Base-by-base conservation (phyloP, 148 eudicot genomes). In the Rheum nobile region DNA sequence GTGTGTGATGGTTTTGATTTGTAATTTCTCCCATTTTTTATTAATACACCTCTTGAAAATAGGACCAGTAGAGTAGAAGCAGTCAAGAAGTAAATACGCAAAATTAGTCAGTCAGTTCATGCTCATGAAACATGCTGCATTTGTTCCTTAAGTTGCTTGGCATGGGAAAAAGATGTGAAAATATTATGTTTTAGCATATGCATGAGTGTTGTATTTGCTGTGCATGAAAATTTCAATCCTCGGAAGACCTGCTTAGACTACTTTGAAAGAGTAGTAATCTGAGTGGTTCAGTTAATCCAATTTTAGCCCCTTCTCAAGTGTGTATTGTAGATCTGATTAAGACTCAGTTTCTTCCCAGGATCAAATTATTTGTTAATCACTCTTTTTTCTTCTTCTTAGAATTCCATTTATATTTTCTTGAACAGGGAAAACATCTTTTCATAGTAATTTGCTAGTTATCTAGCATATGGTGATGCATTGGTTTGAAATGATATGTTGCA, bases 221-320 rank as follows among this genome's bases (percentile, higher is more conserved):
- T 44, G 48, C 48, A 44, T 12, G 48, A 44, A 44, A 44, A 12
- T 44, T 48, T 48, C 21, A 44, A 44, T 13, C 2, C 11, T 12
- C 48, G 1, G 16, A 44, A 12, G 11, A 44, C 19, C 17, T 44
- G 6, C 48, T 44, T 44, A 44, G 59, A 5, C 59, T 52, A 52
- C 59, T 52, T 52, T 52, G 59, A 52, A 7, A 52, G 59, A 52
- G 59, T 52, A 52, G 59, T 52, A n/a, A n/a, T n/a, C 59, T 52
- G 26, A 19, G 26, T 22, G 26, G 34, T 28, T 59, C 67, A 26
- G 32, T 26, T 26, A 59, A 59, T 17, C 1, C 10, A 11, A 59
- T 9, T 28, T 10, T 59, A 13, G 7, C 34, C 65, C 16, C 28
- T 59, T 10, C 61, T 21, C 22, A 59, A 10, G 1, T 28, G 34